Percentiles rank a stretch among this genome's conserved stretches.
These are phyloP conservation scores for Friedmanniomyces endolithicus DNA, from an alignment of 495 filamentous ascomycete genomes.

Conservation along the genomic window DNA sequence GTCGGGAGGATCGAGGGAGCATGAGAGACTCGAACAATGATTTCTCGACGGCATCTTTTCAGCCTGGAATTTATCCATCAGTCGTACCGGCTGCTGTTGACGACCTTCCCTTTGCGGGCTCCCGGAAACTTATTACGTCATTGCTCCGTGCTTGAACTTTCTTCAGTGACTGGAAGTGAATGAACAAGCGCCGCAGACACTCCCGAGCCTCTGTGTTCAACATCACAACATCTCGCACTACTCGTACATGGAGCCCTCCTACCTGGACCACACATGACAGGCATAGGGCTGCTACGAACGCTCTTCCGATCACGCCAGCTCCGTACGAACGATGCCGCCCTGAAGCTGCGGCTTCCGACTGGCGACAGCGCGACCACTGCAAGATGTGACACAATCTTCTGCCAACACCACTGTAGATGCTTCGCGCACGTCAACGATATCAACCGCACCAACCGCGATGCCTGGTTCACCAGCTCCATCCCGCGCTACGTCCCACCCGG, in stretches of 20 bases:
- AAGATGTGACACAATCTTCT: slow-evolving; percentile 2
- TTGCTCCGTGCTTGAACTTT: slow-evolving; percentile 9
- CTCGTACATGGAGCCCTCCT: not conserved
- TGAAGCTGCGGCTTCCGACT: slow-evolving; percentile 2
- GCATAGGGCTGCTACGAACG: slow-evolving; percentile 28
- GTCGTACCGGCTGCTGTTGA: not conserved
- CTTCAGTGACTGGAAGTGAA: not conserved
- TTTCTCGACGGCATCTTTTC: not conserved
- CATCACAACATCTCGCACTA: not conserved
- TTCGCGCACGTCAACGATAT: slow-evolving; percentile 23
- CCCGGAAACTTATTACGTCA: not conserved
- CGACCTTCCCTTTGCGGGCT: slow-evolving; percentile 5
- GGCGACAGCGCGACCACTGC: not conserved
- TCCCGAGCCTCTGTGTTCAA: not conserved
- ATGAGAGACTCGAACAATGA: not conserved
- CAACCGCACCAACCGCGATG: slow-evolving; percentile 18
- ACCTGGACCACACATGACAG: slow-evolving; percentile 19
- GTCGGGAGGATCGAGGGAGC: not conserved
- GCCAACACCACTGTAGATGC: slow-evolving; percentile 12
- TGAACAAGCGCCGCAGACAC: not conserved
- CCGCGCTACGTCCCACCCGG: slow-evolving; percentile 1
- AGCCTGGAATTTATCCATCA: not conserved
- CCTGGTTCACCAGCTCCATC: slow-evolving; percentile 27
- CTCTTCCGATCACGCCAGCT: slow-evolving; percentile 24
- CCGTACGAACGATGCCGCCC: slow-evolving; percentile 9